These are phyloP conservation scores for Sclerotinia minor DNA, from an alignment of 2,329 filamentous ascomycete species.

Conservation along the genomic window DNA sequence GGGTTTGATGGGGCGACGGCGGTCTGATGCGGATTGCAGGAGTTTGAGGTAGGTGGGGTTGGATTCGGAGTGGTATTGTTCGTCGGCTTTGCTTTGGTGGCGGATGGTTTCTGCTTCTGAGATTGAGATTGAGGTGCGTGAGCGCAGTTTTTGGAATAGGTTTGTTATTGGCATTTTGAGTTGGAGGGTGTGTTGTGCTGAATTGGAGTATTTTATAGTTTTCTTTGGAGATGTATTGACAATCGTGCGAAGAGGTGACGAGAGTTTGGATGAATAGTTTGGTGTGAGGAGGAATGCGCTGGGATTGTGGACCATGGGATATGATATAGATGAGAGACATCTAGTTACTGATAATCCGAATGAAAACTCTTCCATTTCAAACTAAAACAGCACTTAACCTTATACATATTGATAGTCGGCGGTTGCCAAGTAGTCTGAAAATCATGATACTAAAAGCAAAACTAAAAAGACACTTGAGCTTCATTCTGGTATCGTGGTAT, in stretches of 20 bases:
- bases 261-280: neutral
- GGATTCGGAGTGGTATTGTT: conserved; percentile 5
- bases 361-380: too few species aligned
- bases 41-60: neutral
- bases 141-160: neutral
- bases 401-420: too few species aligned
- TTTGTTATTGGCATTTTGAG: neutral
- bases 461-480: neutral
- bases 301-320: neutral
- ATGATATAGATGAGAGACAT: neutral
- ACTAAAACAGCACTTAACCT: too few species aligned
- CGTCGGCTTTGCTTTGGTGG: neutral
- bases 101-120: neutral
- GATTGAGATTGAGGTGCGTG: neutral
- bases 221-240: neutral
- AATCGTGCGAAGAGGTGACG: neutral
- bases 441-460: neutral
- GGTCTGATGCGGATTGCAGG: neutral
- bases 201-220: neutral
- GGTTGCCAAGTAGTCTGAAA: neutral
- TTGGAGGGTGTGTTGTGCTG: neutral
- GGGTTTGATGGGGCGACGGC: neutral
- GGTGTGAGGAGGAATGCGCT: neutral
- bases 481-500: neutral
- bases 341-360: neutral